Evolutionary conservation across 2,329 filamentous ascomycete genomes (phyloP).

Genomic region (Colletotrichum gloeosporioides): DNA sequence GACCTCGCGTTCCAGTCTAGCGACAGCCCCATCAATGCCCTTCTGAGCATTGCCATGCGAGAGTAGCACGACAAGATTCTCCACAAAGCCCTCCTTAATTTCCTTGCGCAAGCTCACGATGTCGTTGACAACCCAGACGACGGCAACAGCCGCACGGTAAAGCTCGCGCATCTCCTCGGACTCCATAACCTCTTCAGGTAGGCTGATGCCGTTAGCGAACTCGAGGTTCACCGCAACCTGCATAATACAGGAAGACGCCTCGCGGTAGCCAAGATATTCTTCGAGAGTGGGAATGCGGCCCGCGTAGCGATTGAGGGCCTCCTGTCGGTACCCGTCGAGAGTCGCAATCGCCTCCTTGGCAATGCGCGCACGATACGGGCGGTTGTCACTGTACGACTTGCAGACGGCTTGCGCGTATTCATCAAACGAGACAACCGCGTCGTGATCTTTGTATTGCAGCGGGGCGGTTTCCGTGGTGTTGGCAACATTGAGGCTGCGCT

Average conservation of each 20-base stretch:
- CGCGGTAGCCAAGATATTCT: neutral
- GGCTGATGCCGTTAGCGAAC: neutral
- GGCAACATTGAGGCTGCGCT: neutral
- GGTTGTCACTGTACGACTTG: neutral
- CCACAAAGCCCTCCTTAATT: constrained; percentile 5
- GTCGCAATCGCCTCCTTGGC: neutral
- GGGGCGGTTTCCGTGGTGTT: neutral
- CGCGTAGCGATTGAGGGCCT: constrained; percentile 3
- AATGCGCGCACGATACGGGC: neutral
- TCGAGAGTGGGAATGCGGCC: neutral
- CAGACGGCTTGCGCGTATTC: neutral
- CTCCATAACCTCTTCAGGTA: constrained; percentile 6
- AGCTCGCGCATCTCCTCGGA: constrained; percentile 1
- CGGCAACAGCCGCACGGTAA: neutral
- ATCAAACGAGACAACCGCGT: neutral
- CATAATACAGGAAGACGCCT: constrained; percentile 10
- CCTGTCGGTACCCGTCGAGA: neutral
- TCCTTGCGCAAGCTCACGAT: constrained; percentile 5
- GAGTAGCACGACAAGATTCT: constrained; percentile 10
- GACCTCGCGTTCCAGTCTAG: neutral
- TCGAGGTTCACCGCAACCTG: constrained; percentile 1
- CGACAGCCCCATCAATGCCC: neutral
- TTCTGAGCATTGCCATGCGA: neutral
- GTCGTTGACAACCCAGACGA: constrained; percentile 8
- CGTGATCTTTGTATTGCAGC: neutral